Conservation (phyloP, 2,329 filamentous ascomycete genomes). For the Teratosphaeria destructans region DNA sequence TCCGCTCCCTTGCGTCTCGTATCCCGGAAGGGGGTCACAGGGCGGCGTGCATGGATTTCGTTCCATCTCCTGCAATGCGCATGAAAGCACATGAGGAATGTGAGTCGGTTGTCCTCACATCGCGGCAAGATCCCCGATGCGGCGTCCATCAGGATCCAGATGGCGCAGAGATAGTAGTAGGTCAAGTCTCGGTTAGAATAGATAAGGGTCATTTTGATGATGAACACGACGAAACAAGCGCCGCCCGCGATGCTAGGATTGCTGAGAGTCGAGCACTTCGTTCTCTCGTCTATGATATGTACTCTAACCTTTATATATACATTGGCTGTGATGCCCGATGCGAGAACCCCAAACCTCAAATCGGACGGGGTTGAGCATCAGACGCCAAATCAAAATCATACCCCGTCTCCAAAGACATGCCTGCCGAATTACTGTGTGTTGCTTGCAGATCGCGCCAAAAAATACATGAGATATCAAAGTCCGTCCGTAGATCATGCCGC, state of each 20-base stretch:
- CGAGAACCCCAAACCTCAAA: neutral
- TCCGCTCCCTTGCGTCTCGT: too few species aligned
- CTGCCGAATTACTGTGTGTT: neutral
- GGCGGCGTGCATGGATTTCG: too few species aligned
- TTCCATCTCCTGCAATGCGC: too few species aligned
- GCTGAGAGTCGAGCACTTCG: constrained; percentile 2
- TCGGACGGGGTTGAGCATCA: neutral
- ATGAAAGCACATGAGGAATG: too few species aligned
- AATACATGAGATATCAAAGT: neutral
- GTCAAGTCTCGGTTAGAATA: too few species aligned
- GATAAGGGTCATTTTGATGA: too few species aligned
- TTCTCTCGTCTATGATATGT: neutral
- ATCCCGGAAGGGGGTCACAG: too few species aligned
- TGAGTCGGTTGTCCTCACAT: too few species aligned
- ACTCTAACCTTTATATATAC: neutral
- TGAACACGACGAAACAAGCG: neutral
- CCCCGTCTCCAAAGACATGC: neutral
- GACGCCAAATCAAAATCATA: neutral
- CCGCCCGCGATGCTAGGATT: neutral
- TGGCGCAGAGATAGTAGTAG: too few species aligned
- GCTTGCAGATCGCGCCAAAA: neutral
- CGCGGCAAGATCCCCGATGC: too few species aligned
- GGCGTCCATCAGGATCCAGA: too few species aligned
- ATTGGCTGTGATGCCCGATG: neutral
- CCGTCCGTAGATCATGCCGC: neutral